phyloP scores from a whole-genome alignment of 208 protist species.

The Acanthamoeba polyphaga region DNA sequence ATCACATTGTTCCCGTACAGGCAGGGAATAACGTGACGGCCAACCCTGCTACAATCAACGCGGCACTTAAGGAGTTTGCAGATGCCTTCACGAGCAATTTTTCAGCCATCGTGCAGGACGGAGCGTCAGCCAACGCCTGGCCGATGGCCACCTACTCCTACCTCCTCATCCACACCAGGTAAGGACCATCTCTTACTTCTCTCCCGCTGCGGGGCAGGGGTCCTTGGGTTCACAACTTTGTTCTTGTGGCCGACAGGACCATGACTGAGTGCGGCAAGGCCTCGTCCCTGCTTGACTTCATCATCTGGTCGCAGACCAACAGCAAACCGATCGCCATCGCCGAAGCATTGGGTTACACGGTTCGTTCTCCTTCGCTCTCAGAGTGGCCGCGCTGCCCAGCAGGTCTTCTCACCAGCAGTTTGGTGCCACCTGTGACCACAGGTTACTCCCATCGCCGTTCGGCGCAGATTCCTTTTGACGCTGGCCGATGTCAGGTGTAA shows the following conservation, averaged over 20 bases:
- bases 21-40: constrained; percentile 39
- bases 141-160: constrained; percentile 72
- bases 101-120: background rate
- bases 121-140: constrained; percentile 14
- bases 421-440: background rate
- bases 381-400: too few species aligned
- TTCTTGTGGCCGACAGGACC: background rate
- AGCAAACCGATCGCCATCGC: constrained; percentile 30
- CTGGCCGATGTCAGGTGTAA: constrained; percentile 21
- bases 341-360: constrained; percentile 11
- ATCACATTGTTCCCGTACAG: background rate
- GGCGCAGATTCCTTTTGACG: background rate
- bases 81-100: background rate
- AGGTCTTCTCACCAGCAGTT: background rate
- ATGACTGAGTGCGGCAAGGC: constrained; percentile 36
- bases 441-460: constrained; percentile 16
- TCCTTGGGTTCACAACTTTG: background rate
- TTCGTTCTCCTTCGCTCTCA: background rate
- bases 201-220: background rate
- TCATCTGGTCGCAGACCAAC: constrained; percentile 64
- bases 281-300: constrained; percentile 11
- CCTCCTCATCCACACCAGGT: constrained; percentile 21
- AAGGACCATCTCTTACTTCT: background rate
- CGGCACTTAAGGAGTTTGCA: background rate
- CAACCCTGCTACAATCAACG: background rate